Conservation (phyloP, 805 yeast genomes). For the Starmerella sp. region DNA sequence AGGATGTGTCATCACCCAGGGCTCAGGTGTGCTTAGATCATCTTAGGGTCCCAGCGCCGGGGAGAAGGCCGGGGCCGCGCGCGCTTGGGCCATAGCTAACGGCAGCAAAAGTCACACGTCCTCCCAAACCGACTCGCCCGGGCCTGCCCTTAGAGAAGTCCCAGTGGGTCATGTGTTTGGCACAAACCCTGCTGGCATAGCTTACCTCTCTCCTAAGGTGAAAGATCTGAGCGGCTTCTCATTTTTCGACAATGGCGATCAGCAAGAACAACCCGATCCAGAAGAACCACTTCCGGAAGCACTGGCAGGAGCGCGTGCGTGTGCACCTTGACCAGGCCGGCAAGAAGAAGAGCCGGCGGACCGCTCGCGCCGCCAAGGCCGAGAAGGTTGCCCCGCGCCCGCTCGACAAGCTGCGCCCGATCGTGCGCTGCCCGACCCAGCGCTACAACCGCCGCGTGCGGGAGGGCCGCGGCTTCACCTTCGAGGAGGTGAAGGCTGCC, state of each 20-base stretch:
- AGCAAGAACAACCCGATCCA: constrained; percentile 96
- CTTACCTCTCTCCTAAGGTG: constrained; percentile 1
- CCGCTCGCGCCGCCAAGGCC: constrained; percentile 85
- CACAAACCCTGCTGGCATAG: constrained; percentile 5
- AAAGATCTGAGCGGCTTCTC: constrained; percentile 13
- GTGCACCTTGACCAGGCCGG: constrained; percentile 99
- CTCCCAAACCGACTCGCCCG: constrained; percentile 1
- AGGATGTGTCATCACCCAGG: not conserved
- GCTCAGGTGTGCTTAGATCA: not conserved
- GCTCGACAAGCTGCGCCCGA: constrained; percentile 89
- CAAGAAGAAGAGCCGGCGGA: constrained; percentile 95
- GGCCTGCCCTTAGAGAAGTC: not conserved
- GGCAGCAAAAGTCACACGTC: not conserved
- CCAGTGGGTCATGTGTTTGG: constrained; percentile 2
- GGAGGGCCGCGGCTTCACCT: constrained; percentile 99
- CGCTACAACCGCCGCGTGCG: constrained; percentile 99
- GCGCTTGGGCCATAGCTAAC: too few relatives aligned
- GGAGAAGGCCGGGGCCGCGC: not conserved
- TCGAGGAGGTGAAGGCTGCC: constrained; percentile 96
- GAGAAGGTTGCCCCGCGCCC: constrained; percentile 97
- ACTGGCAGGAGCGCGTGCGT: constrained; percentile 99
- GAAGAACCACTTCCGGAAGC: constrained; percentile 99
- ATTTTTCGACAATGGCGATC: constrained; percentile 55
- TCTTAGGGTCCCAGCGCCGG: too few relatives aligned
- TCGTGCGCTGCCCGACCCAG: constrained; percentile 97